Percentiles rank a stretch among this genome's conserved stretches.
These are phyloP conservation scores for Raffaelea ambrosiae DNA, from an alignment of 2,329 filamentous ascomycete genomes.

Conservation along the genomic window DNA sequence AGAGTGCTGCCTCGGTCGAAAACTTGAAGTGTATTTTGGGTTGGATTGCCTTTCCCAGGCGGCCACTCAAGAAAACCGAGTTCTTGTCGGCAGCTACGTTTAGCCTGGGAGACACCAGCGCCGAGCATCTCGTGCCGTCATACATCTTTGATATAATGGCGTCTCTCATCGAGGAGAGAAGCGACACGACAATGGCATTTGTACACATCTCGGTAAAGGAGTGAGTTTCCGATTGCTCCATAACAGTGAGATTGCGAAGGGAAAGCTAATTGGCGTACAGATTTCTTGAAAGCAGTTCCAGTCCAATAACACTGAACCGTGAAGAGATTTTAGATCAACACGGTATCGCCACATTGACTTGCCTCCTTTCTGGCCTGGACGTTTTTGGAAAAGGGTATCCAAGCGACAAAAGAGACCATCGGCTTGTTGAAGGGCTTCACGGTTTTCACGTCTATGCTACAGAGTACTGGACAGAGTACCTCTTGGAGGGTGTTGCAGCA, in stretches of 20 bases:
- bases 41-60: constrained; percentile 27
- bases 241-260: neutral
- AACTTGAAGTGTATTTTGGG: constrained; percentile 21
- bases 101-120: neutral
- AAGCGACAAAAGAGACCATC: constrained; percentile 2
- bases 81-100: constrained; percentile 21
- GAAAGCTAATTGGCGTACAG: constrained; percentile 2
- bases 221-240: constrained; percentile 5
- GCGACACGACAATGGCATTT: constrained; percentile 13
- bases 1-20: constrained; percentile 18
- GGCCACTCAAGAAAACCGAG: constrained; percentile 23
- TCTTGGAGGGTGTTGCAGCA: constrained; percentile 10
- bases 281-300: constrained; percentile 9
- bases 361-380: constrained; percentile 17
- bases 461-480: constrained; percentile 21
- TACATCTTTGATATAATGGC: constrained; percentile 11
- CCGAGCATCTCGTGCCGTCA: constrained; percentile 1
- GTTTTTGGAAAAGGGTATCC: constrained; percentile 5
- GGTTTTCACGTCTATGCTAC: constrained; percentile 21
- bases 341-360: constrained; percentile 14
- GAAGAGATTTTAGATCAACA: constrained; percentile 12
- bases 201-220: constrained; percentile 17
- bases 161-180: constrained; percentile 12
- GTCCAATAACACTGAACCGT: constrained; percentile 7
- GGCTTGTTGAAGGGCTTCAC: constrained; percentile 19